Conservation (phyloP, 2,329 filamentous ascomycete species). For the Pseudogymnoascus sp. region DNA sequence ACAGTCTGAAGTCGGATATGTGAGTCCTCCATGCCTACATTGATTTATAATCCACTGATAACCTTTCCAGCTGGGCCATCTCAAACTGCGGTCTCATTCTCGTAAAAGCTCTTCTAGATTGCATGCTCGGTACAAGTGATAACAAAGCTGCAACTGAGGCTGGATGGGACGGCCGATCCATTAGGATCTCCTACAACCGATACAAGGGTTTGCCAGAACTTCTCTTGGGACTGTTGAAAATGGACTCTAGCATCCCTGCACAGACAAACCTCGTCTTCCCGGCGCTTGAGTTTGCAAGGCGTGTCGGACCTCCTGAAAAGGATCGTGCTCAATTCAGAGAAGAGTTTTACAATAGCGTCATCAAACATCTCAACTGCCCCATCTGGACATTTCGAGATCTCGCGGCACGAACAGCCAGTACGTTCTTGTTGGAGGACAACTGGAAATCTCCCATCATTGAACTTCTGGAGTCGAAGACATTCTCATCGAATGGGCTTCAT, state of each 20-base stretch:
- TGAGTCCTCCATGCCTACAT: constrained; percentile 33
- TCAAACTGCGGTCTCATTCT: constrained; percentile 89
- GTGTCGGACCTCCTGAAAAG: constrained; percentile 55
- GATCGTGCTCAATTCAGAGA: constrained; percentile 34
- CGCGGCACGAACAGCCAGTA: constrained; percentile 63
- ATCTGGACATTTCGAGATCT: constrained; percentile 80
- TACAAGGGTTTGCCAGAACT: constrained; percentile 58
- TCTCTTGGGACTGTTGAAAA: constrained; percentile 52
- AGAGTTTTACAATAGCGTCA: constrained; percentile 50
- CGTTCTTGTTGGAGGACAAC: constrained; percentile 45
- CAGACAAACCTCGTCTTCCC: constrained; percentile 52
- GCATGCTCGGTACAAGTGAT: constrained; percentile 66
- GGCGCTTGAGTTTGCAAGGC: constrained; percentile 70
- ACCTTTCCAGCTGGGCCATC: constrained; percentile 66
- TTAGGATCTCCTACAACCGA: constrained; percentile 60
- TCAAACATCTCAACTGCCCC: constrained; percentile 55
- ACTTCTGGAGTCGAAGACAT: constrained; percentile 20
- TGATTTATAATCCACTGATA: neutral
- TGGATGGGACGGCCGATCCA: constrained; percentile 55
- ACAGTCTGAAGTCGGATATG: constrained; percentile 70
- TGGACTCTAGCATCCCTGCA: constrained; percentile 18
- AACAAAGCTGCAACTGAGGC: constrained; percentile 54
- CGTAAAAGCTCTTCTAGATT: constrained; percentile 75
- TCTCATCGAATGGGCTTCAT: constrained; percentile 46
- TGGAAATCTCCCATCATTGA: constrained; percentile 38